Conservation (phyloP, 495 filamentous ascomycete species). For the Melanomma pulvis-pyrius region DNA sequence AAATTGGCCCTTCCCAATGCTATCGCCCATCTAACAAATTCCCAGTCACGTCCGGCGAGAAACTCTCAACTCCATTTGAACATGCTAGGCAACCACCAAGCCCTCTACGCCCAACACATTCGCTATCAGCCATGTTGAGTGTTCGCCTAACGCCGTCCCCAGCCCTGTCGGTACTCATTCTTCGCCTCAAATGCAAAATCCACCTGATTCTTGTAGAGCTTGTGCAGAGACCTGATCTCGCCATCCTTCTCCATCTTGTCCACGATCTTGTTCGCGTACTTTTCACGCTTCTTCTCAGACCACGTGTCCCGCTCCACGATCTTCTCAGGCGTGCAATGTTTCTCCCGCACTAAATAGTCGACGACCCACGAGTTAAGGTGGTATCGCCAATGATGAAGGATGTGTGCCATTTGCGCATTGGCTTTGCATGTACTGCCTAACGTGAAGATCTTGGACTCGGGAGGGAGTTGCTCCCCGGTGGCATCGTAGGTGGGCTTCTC, state of each 20-base stretch:
- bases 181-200: conserved; percentile 56
- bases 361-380: conserved; percentile 72
- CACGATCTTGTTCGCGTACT: conserved; percentile 60
- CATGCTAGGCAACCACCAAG: no score
- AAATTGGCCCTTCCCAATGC: no score
- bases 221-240: conserved; percentile 60
- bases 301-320: conserved; percentile 58
- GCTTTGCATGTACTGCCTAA: conserved; percentile 60
- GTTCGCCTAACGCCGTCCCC: conserved; percentile 22
- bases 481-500: conserved; percentile 38
- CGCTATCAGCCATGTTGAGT: no score
- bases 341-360: conserved; percentile 58
- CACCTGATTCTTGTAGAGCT: conserved; percentile 61
- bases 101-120: no score
- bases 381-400: conserved; percentile 74
- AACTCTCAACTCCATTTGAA: no score
- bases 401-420: conserved; percentile 71
- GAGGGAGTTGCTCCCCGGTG: conserved; percentile 40
- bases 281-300: conserved; percentile 56
- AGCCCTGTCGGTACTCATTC: conserved; percentile 29
- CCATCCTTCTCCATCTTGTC: conserved; percentile 59
- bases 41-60: no score
- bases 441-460: conserved; percentile 38
- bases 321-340: conserved; percentile 56
- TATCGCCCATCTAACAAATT: no score